Conservation (phyloP, 1,284 basidiomycete genomes). For the Trichosporon sp. region DNA sequence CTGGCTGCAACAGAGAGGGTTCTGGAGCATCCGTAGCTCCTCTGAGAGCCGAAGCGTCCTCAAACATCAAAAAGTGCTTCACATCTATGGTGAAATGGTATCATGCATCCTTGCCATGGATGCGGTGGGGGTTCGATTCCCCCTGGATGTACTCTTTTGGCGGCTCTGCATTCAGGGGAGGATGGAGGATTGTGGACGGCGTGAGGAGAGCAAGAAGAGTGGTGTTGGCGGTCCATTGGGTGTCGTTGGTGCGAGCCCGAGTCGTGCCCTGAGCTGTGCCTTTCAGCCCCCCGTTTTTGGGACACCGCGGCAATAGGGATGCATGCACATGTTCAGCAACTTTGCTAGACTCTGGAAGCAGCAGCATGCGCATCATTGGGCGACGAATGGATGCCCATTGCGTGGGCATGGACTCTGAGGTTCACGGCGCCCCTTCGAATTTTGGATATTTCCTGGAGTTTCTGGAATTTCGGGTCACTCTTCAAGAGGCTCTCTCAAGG, state of each 20-base stretch:
- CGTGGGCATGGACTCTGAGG: no score
- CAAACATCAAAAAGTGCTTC: background rate
- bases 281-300: background rate
- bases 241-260: background rate
- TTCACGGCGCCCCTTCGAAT: no score
- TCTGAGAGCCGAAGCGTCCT: no score
- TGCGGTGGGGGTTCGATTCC: constrained; percentile 15
- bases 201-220: background rate
- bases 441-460: no score
- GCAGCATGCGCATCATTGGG: no score
- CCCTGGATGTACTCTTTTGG: constrained; percentile 16
- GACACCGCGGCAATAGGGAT: background rate
- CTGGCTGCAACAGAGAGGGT: no score
- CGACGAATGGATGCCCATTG: no score
- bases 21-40: no score
- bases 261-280: background rate
- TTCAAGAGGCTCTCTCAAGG: no score
- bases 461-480: no score
- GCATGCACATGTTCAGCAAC: no score
- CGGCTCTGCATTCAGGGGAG: background rate
- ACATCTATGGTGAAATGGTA: constrained; percentile 18
- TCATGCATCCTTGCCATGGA: constrained; percentile 15
- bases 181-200: background rate
- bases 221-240: background rate
- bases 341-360: no score